Evolutionary conservation across 2,329 filamentous ascomycete species (phyloP).

Genomic region (Calonectria pseudoreteaudii): DNA sequence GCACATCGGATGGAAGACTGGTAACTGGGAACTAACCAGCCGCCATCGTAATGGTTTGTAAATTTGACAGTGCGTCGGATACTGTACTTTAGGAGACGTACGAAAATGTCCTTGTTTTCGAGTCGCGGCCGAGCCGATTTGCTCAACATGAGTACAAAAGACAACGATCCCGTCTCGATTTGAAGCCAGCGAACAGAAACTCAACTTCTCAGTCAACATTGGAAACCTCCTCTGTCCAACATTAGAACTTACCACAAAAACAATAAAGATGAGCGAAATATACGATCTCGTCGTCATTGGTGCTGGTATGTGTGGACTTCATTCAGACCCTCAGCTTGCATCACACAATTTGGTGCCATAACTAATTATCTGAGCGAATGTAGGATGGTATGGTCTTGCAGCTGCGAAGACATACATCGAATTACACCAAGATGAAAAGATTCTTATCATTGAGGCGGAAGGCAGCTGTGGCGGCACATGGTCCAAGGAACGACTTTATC

Average conservation of each 20-base stretch:
- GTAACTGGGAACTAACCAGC: not conserved
- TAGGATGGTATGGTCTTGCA: slow-evolving; percentile 62
- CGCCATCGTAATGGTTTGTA: not conserved
- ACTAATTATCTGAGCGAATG: not conserved
- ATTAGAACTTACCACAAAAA: not conserved
- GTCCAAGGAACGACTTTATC: slow-evolving; percentile 68
- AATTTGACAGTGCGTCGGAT: slow-evolving; percentile 10
- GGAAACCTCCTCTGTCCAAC: not conserved
- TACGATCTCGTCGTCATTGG: slow-evolving; percentile 18
- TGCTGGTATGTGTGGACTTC: slow-evolving; percentile 4
- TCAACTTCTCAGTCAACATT: not conserved
- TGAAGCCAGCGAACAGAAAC: not conserved
- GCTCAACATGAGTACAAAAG: not conserved
- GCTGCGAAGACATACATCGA: slow-evolving; percentile 64
- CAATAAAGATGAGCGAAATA: slow-evolving; percentile 2
- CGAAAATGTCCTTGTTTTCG: not conserved
- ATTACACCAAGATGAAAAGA: slow-evolving; percentile 57
- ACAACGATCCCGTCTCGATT: not conserved
- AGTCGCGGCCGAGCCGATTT: not conserved
- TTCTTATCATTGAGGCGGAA: slow-evolving; percentile 63
- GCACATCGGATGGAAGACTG: not conserved
- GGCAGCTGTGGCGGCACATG: slow-evolving; percentile 69
- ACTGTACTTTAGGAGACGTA: not conserved
- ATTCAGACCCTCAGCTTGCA: too few relatives aligned
- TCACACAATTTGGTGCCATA: not conserved